Percentiles rank a stretch among this genome's conserved stretches.
phyloP scores from a whole-genome alignment of 1,284 basidiomycete genomes.

The Ustilago xerochloae region DNA sequence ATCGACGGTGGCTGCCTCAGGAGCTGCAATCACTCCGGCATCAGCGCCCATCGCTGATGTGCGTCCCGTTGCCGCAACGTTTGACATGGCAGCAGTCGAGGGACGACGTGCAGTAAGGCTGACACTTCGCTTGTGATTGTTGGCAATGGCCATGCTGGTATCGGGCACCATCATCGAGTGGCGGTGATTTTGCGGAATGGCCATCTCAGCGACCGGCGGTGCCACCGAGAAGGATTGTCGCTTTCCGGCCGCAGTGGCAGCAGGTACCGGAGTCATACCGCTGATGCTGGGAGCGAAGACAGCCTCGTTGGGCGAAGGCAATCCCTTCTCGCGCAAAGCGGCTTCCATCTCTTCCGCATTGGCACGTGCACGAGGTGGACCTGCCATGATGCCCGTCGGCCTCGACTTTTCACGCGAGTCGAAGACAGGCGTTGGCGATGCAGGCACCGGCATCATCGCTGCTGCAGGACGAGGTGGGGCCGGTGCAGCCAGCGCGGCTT shows the following conservation, averaged over 20 bases:
- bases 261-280: constrained; percentile 21
- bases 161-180: constrained; percentile 49
- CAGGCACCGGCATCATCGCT: constrained; percentile 26
- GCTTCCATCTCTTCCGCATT: constrained; percentile 64
- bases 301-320: constrained; percentile 37
- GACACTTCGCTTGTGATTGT: constrained; percentile 54
- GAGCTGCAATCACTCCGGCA: neutral
- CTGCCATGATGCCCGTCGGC: constrained; percentile 62
- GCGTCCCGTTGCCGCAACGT: constrained; percentile 1
- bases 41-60: constrained; percentile 3
- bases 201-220: constrained; percentile 5
- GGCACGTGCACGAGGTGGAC: constrained; percentile 62
- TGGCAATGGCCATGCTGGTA: constrained; percentile 32
- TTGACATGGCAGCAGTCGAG: constrained; percentile 4
- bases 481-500: constrained; percentile 32
- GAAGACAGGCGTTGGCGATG: constrained; percentile 64
- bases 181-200: constrained; percentile 17
- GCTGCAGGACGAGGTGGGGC: constrained; percentile 27
- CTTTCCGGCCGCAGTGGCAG: constrained; percentile 19
- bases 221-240: constrained; percentile 25
- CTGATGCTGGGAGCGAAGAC: constrained; percentile 26
- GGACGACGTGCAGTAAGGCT: constrained; percentile 48
- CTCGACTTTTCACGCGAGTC: constrained; percentile 66
- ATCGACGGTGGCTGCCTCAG: constrained; percentile 12
- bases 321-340: constrained; percentile 50